Evolutionary conservation across 306 rosid species (phyloP), one percentile per base, ranked within the genome.

Genomic region (Prunus kanzakura): DNA sequence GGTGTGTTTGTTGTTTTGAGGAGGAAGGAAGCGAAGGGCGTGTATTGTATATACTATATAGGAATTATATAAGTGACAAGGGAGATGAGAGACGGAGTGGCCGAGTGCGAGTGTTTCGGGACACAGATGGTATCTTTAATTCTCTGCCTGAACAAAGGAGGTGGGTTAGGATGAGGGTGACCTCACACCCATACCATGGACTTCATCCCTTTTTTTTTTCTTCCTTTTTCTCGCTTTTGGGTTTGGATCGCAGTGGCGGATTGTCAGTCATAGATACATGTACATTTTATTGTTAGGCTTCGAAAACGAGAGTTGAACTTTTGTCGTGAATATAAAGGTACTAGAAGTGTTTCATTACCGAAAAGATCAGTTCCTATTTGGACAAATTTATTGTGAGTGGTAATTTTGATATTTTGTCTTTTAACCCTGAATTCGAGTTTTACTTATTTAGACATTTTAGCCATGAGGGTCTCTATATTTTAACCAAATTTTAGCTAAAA

Each of bases 211-310:
- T n/a, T 32, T n/a, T 32, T 41, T 41, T 41, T 4, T 4, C 27
- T n/a, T 18, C 0, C 8, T n/a, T 0, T 41, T 20, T n/a, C 1
- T 10, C 1, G 9, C 14, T 29, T 63, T 56, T 19, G 10, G 27
- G 8, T 25, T 25, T 2, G 0, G 2, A 35, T 5, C 8, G 0
- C 1, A 0, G 8, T 35, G 41, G 41, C 41, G 0, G 8, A 38
- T 8, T 38, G 2, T 38, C 2, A 38, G 8, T 2, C 43, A 2
- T 6, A 6, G 0, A 38, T 38, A 38, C 6, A 38, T 6, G 43
- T 38, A 38, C 43, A 38, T 6, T 38, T 38, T 38, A 38, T 38
- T 38, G 9, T 38, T 35, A 38, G 7, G 8, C 6, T 38, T 38
- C 8, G 43, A 38, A 38, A 57, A 2, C 1, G 57, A 52, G 20